Evolutionary conservation across 805 yeast genomes (phyloP).

Genomic region (Myxozyma nipponensis): DNA sequence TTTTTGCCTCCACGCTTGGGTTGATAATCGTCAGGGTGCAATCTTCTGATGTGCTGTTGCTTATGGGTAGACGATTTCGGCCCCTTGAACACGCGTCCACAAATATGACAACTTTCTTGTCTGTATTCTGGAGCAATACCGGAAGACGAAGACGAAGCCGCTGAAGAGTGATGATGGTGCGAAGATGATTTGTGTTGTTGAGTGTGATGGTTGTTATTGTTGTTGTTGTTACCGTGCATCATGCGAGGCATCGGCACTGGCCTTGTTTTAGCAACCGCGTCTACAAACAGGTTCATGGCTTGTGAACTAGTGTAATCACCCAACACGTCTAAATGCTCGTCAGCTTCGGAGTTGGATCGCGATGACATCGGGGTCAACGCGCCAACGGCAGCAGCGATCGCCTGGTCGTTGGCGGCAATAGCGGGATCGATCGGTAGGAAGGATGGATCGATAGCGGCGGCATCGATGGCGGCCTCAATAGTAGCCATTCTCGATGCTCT

Average conservation of each 20-base stretch:
- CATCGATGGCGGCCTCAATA: background rate
- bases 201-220: slow-evolving; percentile 18
- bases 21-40: slow-evolving; percentile 45
- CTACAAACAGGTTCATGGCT: background rate
- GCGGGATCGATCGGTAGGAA: slow-evolving; percentile 25
- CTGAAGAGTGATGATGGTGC: slow-evolving; percentile 11
- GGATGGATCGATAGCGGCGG: slow-evolving; percentile 20
- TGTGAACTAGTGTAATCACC: background rate
- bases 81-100: slow-evolving; percentile 46
- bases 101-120: slow-evolving; percentile 42
- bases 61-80: slow-evolving; percentile 47
- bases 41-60: slow-evolving; percentile 47
- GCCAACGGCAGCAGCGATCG: background rate
- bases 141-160: slow-evolving; percentile 6
- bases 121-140: slow-evolving; percentile 26
- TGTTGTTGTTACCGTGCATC: slow-evolving; percentile 1
- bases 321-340: background rate
- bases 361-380: background rate
- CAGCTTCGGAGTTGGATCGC: background rate
- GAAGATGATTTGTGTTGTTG: background rate
- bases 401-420: slow-evolving; percentile 6
- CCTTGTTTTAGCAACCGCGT: background rate
- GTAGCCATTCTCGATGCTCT: background rate
- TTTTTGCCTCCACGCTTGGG: slow-evolving; percentile 48
- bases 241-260: slow-evolving; percentile 1